Conservation (phyloP, 495 filamentous ascomycete species). For the Penicillium turbatum region DNA sequence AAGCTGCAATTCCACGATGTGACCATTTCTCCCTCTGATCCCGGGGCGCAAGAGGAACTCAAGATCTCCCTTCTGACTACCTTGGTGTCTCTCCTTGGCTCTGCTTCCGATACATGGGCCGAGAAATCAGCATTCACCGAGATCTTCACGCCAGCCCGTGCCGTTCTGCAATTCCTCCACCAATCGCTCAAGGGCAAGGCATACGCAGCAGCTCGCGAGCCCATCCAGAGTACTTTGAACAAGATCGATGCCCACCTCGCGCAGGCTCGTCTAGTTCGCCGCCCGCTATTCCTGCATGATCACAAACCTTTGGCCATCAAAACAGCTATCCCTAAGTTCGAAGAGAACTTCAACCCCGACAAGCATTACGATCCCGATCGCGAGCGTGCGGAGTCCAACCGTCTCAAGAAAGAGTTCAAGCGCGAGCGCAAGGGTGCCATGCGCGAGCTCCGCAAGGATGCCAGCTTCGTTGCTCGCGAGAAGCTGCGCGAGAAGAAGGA, state of each 20-base stretch:
- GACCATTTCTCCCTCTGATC: constrained; percentile 16
- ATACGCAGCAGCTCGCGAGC: constrained; percentile 33
- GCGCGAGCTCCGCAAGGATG: constrained; percentile 90
- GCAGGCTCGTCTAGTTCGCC: constrained; percentile 57
- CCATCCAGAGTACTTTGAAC: constrained; percentile 34
- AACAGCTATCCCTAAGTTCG: constrained; percentile 88
- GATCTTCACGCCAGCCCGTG: constrained; percentile 58
- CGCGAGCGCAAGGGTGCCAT: constrained; percentile 92
- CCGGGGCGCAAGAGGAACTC: constrained; percentile 37
- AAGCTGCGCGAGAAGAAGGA: constrained; percentile 87
- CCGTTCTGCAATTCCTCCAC: constrained; percentile 52
- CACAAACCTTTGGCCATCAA: constrained; percentile 87
- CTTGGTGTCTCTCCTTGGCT: constrained; percentile 52
- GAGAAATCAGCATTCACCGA: constrained; percentile 68
- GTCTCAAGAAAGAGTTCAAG: constrained; percentile 85
- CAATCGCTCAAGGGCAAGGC: constrained; percentile 50
- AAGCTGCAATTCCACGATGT: constrained; percentile 55
- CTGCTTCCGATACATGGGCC: constrained; percentile 59
- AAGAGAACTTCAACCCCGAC: constrained; percentile 88
- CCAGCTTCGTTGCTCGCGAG: constrained; percentile 85
- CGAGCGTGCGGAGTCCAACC: constrained; percentile 75
- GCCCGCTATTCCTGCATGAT: constrained; percentile 81
- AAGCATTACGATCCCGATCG: constrained; percentile 93
- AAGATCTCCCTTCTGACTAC: constrained; percentile 58
- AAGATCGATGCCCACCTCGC: constrained; percentile 47